Evolutionary conservation across 176 grass and related monocot species (phyloP).

Genomic region (Aegilops umbellulata): DNA sequence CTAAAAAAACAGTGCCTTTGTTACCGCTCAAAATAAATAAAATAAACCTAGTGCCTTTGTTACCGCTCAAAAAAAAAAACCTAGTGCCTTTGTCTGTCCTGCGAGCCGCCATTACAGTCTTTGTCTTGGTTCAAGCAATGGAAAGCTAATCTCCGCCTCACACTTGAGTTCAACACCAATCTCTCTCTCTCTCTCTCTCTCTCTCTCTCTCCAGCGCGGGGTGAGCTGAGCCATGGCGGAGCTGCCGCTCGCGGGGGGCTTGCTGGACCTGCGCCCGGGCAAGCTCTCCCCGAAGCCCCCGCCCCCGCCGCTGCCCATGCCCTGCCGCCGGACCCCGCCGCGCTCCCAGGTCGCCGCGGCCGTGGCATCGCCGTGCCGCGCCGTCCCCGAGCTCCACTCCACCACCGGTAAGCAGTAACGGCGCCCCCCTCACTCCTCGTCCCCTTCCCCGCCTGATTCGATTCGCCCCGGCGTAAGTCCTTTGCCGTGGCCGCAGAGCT

Average conservation of each 20-base stretch:
- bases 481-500: conserved; percentile 37
- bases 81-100: too few relatives aligned
- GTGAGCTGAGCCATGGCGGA: conserved; percentile 55
- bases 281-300: conserved; percentile 47
- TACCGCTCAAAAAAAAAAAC: too few relatives aligned
- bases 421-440: background rate
- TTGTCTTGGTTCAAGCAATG: background rate
- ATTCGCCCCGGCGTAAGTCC: background rate
- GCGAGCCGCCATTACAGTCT: background rate
- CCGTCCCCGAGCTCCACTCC: conserved; percentile 46
- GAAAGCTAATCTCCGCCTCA: background rate
- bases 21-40: too few relatives aligned
- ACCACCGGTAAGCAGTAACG: conserved; percentile 38
- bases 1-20: too few relatives aligned
- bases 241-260: conserved; percentile 48
- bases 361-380: conserved; percentile 20
- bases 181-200: conserved; percentile 1
- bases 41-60: too few relatives aligned
- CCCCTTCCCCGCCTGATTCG: background rate
- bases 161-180: conserved; percentile 21
- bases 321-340: background rate
- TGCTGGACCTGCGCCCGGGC: conserved; percentile 46
- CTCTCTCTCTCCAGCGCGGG: background rate
- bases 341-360: conserved; percentile 22
- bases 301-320: conserved; percentile 14